Percentiles rank a stretch among this genome's conserved stretches.
These are phyloP conservation scores for Globisporangium barbulae DNA, from an alignment of 352 stramenopile genomes.

Conservation along the genomic window DNA sequence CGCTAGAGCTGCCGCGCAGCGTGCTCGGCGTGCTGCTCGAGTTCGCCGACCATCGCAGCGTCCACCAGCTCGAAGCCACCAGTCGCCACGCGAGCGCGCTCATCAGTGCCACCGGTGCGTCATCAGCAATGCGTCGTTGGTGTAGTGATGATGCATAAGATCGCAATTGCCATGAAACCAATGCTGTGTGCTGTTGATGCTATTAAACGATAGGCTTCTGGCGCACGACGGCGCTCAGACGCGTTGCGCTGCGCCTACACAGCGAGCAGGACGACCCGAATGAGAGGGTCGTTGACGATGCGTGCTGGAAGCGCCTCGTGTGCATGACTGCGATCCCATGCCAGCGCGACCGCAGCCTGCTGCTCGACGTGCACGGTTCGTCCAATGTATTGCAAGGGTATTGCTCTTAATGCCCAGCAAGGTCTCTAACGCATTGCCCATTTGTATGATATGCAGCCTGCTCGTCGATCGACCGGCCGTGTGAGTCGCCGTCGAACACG, in stretches of 20 bases:
- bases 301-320: slow-evolving; percentile 27
- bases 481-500: slow-evolving; percentile 34
- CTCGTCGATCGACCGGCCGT: slow-evolving; percentile 31
- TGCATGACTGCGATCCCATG: slow-evolving; percentile 18
- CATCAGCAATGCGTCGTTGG: not conserved
- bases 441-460: slow-evolving; percentile 6
- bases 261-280: slow-evolving; percentile 15
- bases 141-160: not conserved
- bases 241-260: slow-evolving; percentile 12
- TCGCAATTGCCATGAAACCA: not conserved
- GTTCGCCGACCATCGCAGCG: slow-evolving; percentile 24
- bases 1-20: slow-evolving; percentile 21
- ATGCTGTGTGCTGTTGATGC: not conserved
- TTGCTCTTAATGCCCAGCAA: not conserved
- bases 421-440: not conserved
- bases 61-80: slow-evolving; percentile 24
- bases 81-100: slow-evolving; percentile 15
- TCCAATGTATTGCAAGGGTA: not conserved
- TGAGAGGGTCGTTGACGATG: not conserved
- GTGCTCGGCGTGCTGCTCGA: slow-evolving; percentile 28
- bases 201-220: slow-evolving; percentile 17
- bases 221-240: slow-evolving; percentile 14
- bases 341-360: slow-evolving; percentile 18
- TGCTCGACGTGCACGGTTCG: slow-evolving; percentile 27
- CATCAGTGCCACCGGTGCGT: slow-evolving; percentile 15